Evolutionary conservation across 208 protist species (phyloP).

Genomic region (Histomonas meleagridis): DNA sequence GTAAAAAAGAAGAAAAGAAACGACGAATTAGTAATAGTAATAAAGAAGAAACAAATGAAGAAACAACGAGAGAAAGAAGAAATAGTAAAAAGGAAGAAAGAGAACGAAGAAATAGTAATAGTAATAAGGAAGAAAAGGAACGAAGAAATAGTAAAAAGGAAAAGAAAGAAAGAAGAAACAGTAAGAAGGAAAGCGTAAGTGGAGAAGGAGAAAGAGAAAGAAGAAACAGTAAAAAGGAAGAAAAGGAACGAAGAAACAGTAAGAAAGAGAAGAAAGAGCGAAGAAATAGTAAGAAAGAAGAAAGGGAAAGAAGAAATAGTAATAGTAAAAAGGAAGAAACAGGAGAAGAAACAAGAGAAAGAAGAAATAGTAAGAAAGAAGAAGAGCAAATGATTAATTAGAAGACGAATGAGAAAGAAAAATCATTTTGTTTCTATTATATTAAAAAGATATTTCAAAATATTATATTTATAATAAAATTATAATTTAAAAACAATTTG

Average conservation of each 20-base stretch:
- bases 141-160: background rate
- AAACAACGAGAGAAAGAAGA: background rate
- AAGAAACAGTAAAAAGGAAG: background rate
- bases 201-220: background rate
- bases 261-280: background rate
- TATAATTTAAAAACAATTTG: too few relatives aligned
- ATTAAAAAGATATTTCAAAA: too few relatives aligned
- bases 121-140: background rate
- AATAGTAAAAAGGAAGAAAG: background rate
- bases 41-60: background rate
- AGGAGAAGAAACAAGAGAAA: background rate
- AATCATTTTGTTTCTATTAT: too few relatives aligned
- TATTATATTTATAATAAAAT: too few relatives aligned
- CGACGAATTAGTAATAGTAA: background rate
- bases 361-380: background rate
- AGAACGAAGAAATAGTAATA: background rate
- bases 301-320: background rate
- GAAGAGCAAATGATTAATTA: background rate
- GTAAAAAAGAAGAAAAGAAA: background rate
- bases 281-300: background rate
- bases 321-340: background rate
- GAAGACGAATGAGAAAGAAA: background rate
- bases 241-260: background rate
- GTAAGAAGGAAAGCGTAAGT: background rate
- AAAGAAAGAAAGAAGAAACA: background rate